These are phyloP conservation scores for Scedosporium minutisporum DNA, from an alignment of 2,329 filamentous ascomycete genomes.

Conservation along the genomic window DNA sequence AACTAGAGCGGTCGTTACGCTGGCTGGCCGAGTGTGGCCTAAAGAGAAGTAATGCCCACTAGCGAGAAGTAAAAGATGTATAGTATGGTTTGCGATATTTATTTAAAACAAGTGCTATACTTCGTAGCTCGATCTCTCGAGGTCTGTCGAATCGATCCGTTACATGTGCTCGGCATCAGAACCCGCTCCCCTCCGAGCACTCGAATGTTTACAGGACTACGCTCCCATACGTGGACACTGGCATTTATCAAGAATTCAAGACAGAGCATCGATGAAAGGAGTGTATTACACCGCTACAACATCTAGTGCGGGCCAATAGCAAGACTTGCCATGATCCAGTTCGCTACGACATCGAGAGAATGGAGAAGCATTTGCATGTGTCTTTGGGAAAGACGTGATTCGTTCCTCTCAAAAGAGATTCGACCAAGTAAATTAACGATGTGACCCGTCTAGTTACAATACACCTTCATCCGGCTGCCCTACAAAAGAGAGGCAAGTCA, in stretches of 20 bases:
- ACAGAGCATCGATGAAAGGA: not conserved
- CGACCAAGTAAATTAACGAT: not conserved
- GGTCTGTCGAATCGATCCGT: no score
- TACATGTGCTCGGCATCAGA: no score
- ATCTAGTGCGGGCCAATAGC: not conserved
- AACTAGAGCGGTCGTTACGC: no score
- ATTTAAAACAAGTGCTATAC: no score
- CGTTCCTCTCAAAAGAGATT: not conserved
- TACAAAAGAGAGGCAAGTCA: not conserved
- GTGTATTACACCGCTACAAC: not conserved
- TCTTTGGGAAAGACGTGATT: not conserved
- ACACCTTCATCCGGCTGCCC: not conserved
- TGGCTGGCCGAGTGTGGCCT: no score
- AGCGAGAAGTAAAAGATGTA: no score
- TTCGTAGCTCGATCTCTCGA: no score
- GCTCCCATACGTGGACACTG: no score
- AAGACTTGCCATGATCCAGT: not conserved
- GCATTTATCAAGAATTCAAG: not conserved
- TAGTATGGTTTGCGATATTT: no score
- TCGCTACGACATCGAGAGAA: not conserved
- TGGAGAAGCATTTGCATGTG: not conserved
- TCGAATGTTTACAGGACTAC: no score
- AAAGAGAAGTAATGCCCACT: no score
- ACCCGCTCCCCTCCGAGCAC: no score
- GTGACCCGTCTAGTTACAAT: constrained; percentile 2